Base-by-base conservation (phyloP, 495 filamentous ascomycete genomes). In the Corynascus novoguineensis region DNA sequence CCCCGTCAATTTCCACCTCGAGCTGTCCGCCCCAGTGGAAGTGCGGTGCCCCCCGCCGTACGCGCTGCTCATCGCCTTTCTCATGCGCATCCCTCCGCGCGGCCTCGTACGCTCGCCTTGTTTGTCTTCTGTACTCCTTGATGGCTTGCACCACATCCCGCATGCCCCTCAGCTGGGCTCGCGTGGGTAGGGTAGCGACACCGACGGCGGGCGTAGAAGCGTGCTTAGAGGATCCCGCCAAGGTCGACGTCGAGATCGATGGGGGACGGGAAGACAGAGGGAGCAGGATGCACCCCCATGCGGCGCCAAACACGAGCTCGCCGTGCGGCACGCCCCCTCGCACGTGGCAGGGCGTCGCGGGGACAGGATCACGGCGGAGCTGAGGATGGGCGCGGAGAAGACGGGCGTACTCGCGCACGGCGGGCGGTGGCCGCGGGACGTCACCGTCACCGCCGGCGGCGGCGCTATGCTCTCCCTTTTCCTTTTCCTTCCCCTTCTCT, bases 201-300 rank as follows among this genome's bases (percentile, higher is more conserved):
- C n/a, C n/a, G n/a, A n/a, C n/a, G n/a, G n/a, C n/a, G n/a, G n/a
- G n/a, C n/a, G n/a, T n/a, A n/a, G n/a, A n/a, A n/a, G n/a, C n/a
- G n/a, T n/a, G n/a, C n/a, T n/a, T n/a, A n/a, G n/a, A n/a, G n/a
- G n/a, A n/a, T n/a, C n/a, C n/a, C n/a, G n/a, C n/a, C n/a, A n/a
- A n/a, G n/a, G n/a, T n/a, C n/a, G n/a, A n/a, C n/a, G n/a, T n/a
- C n/a, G n/a, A n/a, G n/a, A n/a, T n/a, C n/a, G n/a, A n/a, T n/a
- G n/a, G 38, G 0, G 54, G 47, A 19, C 7, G 10, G 0, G n/a
- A n/a, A n/a, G n/a, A n/a, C n/a, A n/a, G n/a, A n/a, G n/a, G n/a
- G n/a, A n/a, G n/a, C n/a, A 72, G 32, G 38, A 76, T 72, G 7
- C 69, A 64, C 22, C 71, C 64, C 76, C 76, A 78, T 11, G 74